Evolutionary conservation across 2,329 filamentous ascomycete genomes (phyloP).

Genomic region (Pyricularia sp.): DNA sequence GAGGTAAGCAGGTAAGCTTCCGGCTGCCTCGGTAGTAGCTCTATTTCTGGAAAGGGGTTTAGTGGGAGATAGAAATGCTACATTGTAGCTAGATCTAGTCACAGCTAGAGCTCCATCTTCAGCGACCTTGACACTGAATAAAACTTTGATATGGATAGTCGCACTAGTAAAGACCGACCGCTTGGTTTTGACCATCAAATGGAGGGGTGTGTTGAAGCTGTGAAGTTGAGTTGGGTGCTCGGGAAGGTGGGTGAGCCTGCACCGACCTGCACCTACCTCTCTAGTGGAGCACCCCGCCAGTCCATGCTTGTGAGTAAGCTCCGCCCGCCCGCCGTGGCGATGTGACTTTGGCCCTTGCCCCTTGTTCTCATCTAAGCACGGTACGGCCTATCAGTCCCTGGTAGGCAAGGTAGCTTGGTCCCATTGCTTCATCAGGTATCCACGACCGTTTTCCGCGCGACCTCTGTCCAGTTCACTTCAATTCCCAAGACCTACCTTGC

Average conservation of each 20-base stretch:
- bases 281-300: constrained; percentile 1
- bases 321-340: constrained; percentile 1
- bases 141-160: neutral
- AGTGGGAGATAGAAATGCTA: neutral
- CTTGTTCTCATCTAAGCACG: neutral
- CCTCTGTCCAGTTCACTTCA: neutral
- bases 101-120: neutral
- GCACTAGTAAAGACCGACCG: neutral
- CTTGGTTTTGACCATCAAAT: neutral
- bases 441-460: neutral
- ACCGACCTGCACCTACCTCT: neutral
- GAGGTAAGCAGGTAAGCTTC: neutral
- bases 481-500: neutral
- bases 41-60: neutral
- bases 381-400: neutral
- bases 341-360: constrained; percentile 1
- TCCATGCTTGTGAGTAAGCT: constrained; percentile 2
- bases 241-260: neutral
- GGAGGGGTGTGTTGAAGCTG: neutral
- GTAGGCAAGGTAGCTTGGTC: neutral
- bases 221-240: neutral
- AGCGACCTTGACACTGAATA: neutral
- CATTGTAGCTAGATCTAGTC: neutral
- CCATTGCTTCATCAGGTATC: constrained; percentile 1
- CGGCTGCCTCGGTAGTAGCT: neutral